Evolutionary conservation across 192 early-diverging fungal genomes (phyloP).

Genomic region (Spinellus fusiger): DNA sequence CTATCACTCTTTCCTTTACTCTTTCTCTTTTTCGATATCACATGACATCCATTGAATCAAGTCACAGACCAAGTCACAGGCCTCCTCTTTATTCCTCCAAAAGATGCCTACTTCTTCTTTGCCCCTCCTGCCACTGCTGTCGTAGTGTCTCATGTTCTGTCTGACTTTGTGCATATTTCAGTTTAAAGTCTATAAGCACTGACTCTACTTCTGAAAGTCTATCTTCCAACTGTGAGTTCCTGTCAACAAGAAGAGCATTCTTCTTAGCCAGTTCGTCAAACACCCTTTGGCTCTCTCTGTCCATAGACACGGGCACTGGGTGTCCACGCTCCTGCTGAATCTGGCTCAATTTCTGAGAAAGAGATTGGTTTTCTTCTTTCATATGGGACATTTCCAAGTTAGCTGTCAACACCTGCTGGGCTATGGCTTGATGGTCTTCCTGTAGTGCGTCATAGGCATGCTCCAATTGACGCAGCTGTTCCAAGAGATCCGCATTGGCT

Average conservation of each 20-base stretch:
- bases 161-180: constrained; percentile 73
- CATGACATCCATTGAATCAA: too few species aligned
- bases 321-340: constrained; percentile 76
- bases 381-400: constrained; percentile 51
- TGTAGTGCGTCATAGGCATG: constrained; percentile 57
- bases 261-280: constrained; percentile 64
- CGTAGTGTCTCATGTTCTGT: constrained; percentile 62
- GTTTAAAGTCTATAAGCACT: constrained; percentile 59
- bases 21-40: constrained; percentile 27
- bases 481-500: constrained; percentile 59
- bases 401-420: constrained; percentile 55
- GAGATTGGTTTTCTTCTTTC: constrained; percentile 44
- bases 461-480: constrained; percentile 57
- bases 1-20: not conserved
- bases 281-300: constrained; percentile 21
- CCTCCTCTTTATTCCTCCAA: not conserved
- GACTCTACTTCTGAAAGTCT: constrained; percentile 52
- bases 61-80: too few species aligned
- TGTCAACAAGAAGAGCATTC: constrained; percentile 66
- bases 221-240: constrained; percentile 58
- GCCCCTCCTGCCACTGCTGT: constrained; percentile 49
- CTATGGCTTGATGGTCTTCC: constrained; percentile 66
- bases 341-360: constrained; percentile 61
- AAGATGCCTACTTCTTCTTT: not conserved
- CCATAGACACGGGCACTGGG: too few species aligned